Percentiles rank a stretch among this genome's conserved stretches.
These are phyloP conservation scores for Apiotrichum sp. DNA, from an alignment of 1,284 basidiomycete genomes.

Conservation along the genomic window DNA sequence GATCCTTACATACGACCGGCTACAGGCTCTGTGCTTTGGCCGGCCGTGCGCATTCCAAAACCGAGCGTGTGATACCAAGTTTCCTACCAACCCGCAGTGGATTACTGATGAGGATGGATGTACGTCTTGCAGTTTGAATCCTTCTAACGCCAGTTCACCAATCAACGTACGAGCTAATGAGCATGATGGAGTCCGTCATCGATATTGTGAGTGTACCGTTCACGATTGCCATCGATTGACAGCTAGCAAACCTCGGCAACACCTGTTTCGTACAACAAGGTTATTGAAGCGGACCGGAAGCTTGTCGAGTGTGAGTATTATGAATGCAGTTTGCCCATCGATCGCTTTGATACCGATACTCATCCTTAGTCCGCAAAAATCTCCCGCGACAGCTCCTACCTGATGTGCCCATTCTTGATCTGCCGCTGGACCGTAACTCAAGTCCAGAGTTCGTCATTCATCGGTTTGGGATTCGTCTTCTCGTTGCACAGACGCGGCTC, in stretches of 20 bases:
- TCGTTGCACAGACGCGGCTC: constrained; percentile 39
- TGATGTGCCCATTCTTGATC: constrained; percentile 27
- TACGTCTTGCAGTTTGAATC: constrained; percentile 9
- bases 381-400: constrained; percentile 37
- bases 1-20: constrained; percentile 41
- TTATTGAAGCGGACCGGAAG: constrained; percentile 38
- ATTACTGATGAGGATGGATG: constrained; percentile 35
- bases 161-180: constrained; percentile 37
- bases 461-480: constrained; percentile 40
- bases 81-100: constrained; percentile 24
- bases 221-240: no score
- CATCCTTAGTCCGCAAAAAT: constrained; percentile 27
- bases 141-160: constrained; percentile 27
- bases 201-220: constrained; percentile 28
- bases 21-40: constrained; percentile 45
- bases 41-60: constrained; percentile 37
- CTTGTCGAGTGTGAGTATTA: constrained; percentile 32
- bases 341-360: no score
- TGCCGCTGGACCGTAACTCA: constrained; percentile 35
- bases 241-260: constrained; percentile 39
- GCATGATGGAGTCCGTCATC: constrained; percentile 42
- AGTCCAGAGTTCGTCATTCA: constrained; percentile 44
- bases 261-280: constrained; percentile 28
- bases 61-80: constrained; percentile 35
- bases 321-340: no score